A percentile compares a stretch with the other conserved stretches of the same genome.
phyloP scores from a whole-genome alignment of 768 basidiomycete species.

The Wakefieldia striispora region DNA sequence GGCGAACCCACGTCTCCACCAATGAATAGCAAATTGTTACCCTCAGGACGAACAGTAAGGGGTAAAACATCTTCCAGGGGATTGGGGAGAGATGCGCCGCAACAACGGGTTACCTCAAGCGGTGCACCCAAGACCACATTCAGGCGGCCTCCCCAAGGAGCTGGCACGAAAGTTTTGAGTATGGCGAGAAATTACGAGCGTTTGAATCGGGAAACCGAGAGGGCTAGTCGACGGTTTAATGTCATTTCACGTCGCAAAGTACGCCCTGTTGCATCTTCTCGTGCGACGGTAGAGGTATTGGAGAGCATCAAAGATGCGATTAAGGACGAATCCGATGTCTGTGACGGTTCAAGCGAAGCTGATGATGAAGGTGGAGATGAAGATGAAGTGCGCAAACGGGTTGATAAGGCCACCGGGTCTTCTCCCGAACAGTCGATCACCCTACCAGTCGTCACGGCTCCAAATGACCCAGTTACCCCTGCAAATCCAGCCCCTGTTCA shows the following conservation, averaged over 20 bases:
- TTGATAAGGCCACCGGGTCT: slow-evolving; percentile 27
- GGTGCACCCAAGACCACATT: slow-evolving; percentile 47
- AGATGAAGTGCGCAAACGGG: slow-evolving; percentile 39
- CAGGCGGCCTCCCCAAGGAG: slow-evolving; percentile 47
- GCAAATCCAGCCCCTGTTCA: slow-evolving; percentile 27
- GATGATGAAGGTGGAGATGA: slow-evolving; percentile 68
- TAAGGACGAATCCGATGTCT: slow-evolving; percentile 76
- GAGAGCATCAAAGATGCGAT: slow-evolving; percentile 91
- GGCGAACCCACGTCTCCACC: slow-evolving; percentile 37
- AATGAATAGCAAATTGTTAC: slow-evolving; percentile 20
- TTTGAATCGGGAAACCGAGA: slow-evolving; percentile 70
- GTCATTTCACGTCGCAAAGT: slow-evolving; percentile 84
- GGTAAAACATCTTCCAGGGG: slow-evolving; percentile 34
- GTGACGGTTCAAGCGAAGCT: slow-evolving; percentile 63
- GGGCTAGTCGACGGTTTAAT: slow-evolving; percentile 75
- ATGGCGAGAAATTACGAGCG: slow-evolving; percentile 92
- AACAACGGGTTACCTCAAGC: slow-evolving; percentile 43
- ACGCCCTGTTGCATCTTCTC: slow-evolving; percentile 86
- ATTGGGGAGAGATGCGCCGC: slow-evolving; percentile 35
- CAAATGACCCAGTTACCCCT: slow-evolving; percentile 3
- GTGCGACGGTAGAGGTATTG: slow-evolving; percentile 84
- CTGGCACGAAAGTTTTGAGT: slow-evolving; percentile 75
- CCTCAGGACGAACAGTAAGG: slow-evolving; percentile 37
- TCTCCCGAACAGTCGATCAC: slow-evolving; percentile 35
- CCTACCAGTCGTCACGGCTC: slow-evolving; percentile 18